Conservation (phyloP, 306 rosid species). For the Malus asiatica region DNA sequence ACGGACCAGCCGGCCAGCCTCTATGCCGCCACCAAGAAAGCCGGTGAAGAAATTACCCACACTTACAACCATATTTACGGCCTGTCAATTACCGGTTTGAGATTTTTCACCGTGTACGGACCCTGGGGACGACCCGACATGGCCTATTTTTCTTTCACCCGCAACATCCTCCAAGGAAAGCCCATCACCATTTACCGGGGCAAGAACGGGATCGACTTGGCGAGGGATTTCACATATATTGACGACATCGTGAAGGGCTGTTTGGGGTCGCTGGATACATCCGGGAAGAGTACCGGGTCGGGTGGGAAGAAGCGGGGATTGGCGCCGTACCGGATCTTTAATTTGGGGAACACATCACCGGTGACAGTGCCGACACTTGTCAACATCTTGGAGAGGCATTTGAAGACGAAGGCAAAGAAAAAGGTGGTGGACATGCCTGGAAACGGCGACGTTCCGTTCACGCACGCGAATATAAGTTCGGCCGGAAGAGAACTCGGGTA, state of each 20-base stretch:
- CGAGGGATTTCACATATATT: conserved; percentile 75
- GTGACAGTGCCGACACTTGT: conserved; percentile 81
- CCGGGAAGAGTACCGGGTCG: conserved; percentile 70
- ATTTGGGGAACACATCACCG: conserved; percentile 78
- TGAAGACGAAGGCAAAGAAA: conserved; percentile 82
- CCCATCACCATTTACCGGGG: conserved; percentile 83
- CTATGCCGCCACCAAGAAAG: conserved; percentile 88
- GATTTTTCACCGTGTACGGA: conserved; percentile 87
- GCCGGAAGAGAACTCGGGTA: conserved; percentile 71
- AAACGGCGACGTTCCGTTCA: conserved; percentile 91
- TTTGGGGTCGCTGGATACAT: conserved; percentile 63
- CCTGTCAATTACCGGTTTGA: conserved; percentile 63
- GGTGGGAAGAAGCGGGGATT: conserved; percentile 71
- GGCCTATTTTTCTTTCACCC: conserved; percentile 81
- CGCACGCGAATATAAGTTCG: conserved; percentile 55
- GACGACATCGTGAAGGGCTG: conserved; percentile 86
- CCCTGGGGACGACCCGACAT: conserved; percentile 96
- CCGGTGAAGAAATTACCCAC: conserved; percentile 84
- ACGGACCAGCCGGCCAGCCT: conserved; percentile 74
- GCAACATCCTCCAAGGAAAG: conserved; percentile 72
- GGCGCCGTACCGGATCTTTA: conserved; percentile 71
- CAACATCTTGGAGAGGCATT: conserved; percentile 55
- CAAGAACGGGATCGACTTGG: conserved; percentile 60
- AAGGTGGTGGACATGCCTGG: conserved; percentile 82
- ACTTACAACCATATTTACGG: conserved; percentile 79